Evolutionary conservation across 306 rosid species (phyloP).

Genomic region (Quercus suber): DNA sequence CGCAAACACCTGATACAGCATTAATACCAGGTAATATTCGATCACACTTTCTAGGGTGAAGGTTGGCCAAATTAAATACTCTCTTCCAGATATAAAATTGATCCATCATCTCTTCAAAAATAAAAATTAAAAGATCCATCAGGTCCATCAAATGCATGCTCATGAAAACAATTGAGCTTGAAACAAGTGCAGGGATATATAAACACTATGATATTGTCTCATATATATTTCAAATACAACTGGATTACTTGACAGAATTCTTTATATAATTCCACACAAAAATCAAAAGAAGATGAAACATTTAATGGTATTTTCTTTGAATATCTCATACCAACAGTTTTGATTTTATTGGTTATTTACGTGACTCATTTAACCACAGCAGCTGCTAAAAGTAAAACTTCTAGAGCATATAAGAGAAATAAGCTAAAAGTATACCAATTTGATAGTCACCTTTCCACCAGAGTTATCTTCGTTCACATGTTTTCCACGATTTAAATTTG

Average conservation of each 20-base stretch:
- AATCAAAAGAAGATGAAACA: too few species aligned
- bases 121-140: neutral
- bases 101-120: neutral
- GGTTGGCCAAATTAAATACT: neutral
- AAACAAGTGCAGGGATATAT: neutral
- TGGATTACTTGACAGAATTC: neutral
- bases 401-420: neutral
- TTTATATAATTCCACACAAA: neutral
- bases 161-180: neutral
- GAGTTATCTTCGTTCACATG: slow-evolving; percentile 9
- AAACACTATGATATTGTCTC: neutral
- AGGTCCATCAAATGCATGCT: neutral
- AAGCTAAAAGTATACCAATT: slow-evolving; percentile 13
- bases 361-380: too few species aligned
- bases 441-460: slow-evolving; percentile 12
- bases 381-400: neutral
- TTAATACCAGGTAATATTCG: too few species aligned
- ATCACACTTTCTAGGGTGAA: neutral
- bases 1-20: neutral
- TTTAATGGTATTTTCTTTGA: neutral
- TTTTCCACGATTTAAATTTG: slow-evolving; percentile 16
- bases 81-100: neutral
- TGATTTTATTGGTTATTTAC: neutral
- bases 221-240: neutral
- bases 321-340: neutral